Evolutionary conservation across 2,329 filamentous ascomycete genomes (phyloP).

Genomic region (Fusarium austroafricanum): DNA sequence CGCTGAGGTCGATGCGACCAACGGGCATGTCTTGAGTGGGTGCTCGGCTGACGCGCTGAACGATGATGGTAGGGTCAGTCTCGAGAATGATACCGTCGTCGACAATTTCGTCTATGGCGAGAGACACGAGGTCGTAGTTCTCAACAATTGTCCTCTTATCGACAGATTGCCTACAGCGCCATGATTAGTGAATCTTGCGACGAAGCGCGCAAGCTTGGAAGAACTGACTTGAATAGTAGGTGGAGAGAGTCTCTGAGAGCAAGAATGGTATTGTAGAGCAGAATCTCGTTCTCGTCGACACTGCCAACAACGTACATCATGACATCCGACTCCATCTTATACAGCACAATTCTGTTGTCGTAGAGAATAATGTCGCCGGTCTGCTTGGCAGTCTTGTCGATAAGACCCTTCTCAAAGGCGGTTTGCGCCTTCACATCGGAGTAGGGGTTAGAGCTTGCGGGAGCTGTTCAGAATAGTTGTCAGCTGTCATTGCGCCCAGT

Average conservation of each 20-base stretch:
- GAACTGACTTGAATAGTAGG: conserved; percentile 85
- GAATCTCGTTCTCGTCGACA: conserved; percentile 94
- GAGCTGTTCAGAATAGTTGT: conserved; percentile 44
- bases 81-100: conserved; percentile 97
- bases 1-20: conserved; percentile 93
- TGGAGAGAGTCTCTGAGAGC: conserved; percentile 91
- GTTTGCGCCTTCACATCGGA: conserved; percentile 93
- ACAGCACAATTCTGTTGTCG: conserved; percentile 95
- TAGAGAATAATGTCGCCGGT: conserved; percentile 96
- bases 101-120: conserved; percentile 94
- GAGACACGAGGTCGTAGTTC: conserved; percentile 95
- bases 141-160: conserved; percentile 98
- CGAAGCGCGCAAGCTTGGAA: background rate
- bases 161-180: conserved; percentile 78
- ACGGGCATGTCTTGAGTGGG: conserved; percentile 91
- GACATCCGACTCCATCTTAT: conserved; percentile 97
- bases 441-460: conserved; percentile 77
- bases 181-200: conserved; percentile 12
- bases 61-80: conserved; percentile 94
- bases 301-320: conserved; percentile 95
- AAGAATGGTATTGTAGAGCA: conserved; percentile 93
- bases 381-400: conserved; percentile 97
- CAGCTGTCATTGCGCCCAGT: conserved; percentile 45
- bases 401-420: conserved; percentile 93
- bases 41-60: conserved; percentile 90